A percentile compares a stretch with the other conserved stretches of the same genome.
Conservation (phyloP, 2,329 filamentous ascomycete species). For the Aureobasidium sp. region DNA sequence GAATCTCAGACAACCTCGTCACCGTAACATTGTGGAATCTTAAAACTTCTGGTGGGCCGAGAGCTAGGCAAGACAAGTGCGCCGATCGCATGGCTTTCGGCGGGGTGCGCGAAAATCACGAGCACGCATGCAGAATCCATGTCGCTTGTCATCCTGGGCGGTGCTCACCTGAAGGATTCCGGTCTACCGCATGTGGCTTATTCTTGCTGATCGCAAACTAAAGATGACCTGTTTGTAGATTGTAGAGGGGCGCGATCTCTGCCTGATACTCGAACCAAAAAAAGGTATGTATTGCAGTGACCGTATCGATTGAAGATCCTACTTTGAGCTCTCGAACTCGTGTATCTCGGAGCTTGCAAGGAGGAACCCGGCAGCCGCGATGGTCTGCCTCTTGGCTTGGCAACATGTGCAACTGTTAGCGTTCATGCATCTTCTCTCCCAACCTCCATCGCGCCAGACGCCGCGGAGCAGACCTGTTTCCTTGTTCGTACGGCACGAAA, state of each 20-base stretch:
- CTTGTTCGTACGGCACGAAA: not conserved
- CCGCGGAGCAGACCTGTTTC: constrained; percentile 1
- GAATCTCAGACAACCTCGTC: not conserved
- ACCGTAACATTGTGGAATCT: not conserved
- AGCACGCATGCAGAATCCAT: not conserved
- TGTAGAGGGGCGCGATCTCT: not conserved
- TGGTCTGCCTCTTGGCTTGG: not conserved
- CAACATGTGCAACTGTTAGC: not conserved
- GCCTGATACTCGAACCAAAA: not conserved
- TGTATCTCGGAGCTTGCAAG: not conserved
- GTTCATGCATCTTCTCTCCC: not conserved
- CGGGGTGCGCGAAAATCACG: not conserved
- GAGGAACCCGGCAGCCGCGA: not conserved
- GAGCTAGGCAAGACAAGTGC: constrained; percentile 6
- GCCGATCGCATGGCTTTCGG: not conserved
- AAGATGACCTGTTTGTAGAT: not conserved
- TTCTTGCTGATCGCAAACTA: not conserved
- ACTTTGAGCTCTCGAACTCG: not conserved
- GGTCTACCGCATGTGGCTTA: constrained; percentile 2
- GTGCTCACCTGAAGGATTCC: not conserved
- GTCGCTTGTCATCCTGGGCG: constrained; percentile 5
- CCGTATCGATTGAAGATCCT: not conserved
- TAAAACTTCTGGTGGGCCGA: not conserved
- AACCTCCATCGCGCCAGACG: not conserved
- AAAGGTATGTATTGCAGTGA: not conserved